These are phyloP conservation scores for Paraphaeosphaeria sporulosa DNA, from an alignment of 2,329 filamentous ascomycete species.

Conservation along the genomic window DNA sequence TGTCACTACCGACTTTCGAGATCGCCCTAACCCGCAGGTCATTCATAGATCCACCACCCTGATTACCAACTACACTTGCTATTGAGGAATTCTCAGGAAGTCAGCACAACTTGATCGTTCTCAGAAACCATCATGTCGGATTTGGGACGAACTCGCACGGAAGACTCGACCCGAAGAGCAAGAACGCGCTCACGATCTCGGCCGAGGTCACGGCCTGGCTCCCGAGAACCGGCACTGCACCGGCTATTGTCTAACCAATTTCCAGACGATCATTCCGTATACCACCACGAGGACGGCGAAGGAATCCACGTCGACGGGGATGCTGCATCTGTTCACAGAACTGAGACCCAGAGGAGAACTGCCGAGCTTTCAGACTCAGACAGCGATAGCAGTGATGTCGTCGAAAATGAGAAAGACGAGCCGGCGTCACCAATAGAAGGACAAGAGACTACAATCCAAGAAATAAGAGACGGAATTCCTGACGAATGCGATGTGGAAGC, in stretches of 20 bases:
- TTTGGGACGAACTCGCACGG: conserved; percentile 14
- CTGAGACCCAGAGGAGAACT: conserved; percentile 35
- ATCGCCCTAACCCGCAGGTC: conserved; percentile 1
- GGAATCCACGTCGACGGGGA: conserved; percentile 31
- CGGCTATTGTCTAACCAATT: conserved; percentile 40
- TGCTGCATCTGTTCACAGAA: conserved; percentile 31
- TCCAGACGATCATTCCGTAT: conserved; percentile 45
- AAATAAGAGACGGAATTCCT: conserved; percentile 37
- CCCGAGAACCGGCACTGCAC: conserved; percentile 31
- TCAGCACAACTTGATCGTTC: not conserved
- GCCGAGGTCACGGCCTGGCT: conserved; percentile 21
- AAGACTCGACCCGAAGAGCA: conserved; percentile 13
- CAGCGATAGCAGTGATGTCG: conserved; percentile 19
- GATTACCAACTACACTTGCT: not conserved
- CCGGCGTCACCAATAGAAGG: conserved; percentile 13
- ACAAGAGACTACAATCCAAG: conserved; percentile 30
- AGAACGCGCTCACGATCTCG: conserved; percentile 37
- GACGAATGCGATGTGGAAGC: conserved; percentile 43
- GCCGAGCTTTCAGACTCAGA: conserved; percentile 19
- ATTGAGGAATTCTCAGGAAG: not conserved
- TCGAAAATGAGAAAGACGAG: conserved; percentile 26
- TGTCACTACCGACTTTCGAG: not conserved
- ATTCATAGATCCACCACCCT: not conserved
- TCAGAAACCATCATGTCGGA: conserved; percentile 18
- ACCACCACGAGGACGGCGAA: conserved; percentile 43